phyloP scores from a whole-genome alignment of 2,329 filamentous ascomycete genomes.

The Monosporascus sp. region DNA sequence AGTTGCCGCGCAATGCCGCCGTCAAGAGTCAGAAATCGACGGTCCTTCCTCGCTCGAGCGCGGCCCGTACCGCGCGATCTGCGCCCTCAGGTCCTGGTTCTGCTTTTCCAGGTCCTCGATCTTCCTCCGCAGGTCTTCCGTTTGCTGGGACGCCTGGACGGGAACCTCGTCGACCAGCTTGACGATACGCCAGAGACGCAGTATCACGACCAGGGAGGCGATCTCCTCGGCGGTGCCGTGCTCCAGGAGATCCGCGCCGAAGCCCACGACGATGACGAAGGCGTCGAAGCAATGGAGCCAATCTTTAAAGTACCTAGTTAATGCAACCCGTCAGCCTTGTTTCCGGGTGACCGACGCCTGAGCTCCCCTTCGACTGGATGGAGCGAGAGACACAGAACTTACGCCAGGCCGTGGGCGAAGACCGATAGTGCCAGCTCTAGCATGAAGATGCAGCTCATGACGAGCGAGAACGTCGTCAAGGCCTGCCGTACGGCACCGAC shows the following conservation, averaged over 20 bases:
- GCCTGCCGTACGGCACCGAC: conserved; percentile 28
- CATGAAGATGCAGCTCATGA: conserved; percentile 61
- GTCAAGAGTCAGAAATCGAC: neutral
- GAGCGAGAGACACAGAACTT: conserved; percentile 20
- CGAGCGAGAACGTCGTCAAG: conserved; percentile 47
- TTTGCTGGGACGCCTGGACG: conserved; percentile 56
- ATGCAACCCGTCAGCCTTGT: neutral
- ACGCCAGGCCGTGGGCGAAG: conserved; percentile 57
- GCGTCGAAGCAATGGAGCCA: conserved; percentile 63
- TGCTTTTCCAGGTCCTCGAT: conserved; percentile 47
- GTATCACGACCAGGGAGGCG: conserved; percentile 58
- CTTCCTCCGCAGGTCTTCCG: conserved; percentile 49
- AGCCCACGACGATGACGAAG: conserved; percentile 54
- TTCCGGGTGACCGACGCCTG: too few relatives aligned
- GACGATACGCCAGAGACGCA: conserved; percentile 63
- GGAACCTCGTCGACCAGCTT: conserved; percentile 67
- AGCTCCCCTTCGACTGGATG: neutral
- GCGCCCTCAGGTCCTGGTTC: conserved; percentile 28
- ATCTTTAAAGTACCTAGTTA: conserved; percentile 46
- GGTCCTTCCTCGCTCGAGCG: conserved; percentile 1
- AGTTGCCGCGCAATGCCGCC: too few relatives aligned
- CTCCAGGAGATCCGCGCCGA: conserved; percentile 56
- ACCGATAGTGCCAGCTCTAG: conserved; percentile 53
- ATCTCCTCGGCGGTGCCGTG: conserved; percentile 57
- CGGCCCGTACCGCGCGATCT: conserved; percentile 2